Percentiles rank a stretch among this genome's conserved stretches.
phyloP scores from a whole-genome alignment of 257 asterid genomes.

The Solanum etuberosum region DNA sequence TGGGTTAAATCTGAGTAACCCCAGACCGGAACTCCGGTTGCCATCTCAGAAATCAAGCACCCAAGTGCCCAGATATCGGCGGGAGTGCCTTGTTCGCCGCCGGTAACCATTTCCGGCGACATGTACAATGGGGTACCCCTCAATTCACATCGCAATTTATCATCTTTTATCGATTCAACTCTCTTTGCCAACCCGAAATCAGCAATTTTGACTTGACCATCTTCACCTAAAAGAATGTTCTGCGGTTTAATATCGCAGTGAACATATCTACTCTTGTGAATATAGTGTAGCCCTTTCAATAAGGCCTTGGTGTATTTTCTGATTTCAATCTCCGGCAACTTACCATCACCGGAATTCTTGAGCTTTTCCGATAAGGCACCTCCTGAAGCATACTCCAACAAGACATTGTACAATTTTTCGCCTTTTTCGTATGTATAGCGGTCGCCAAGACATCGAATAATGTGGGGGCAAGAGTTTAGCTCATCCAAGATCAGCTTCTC shows the following conservation, averaged over 20 bases:
- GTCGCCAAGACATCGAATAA: constrained; percentile 63
- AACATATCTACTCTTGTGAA: constrained; percentile 57
- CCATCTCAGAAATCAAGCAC: constrained; percentile 68
- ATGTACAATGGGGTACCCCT: constrained; percentile 88
- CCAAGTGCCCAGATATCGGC: constrained; percentile 89
- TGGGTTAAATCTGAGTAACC: constrained; percentile 33
- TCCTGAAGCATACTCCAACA: constrained; percentile 71
- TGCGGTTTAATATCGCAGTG: constrained; percentile 90
- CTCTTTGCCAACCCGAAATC: constrained; percentile 80
- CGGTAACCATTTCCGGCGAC: constrained; percentile 85
- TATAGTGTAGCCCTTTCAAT: constrained; percentile 37
- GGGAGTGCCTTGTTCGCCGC: constrained; percentile 46
- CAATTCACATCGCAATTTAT: constrained; percentile 19
- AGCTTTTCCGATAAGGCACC: constrained; percentile 52
- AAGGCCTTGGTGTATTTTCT: constrained; percentile 34
- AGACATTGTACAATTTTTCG: constrained; percentile 57
- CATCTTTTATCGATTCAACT: not conserved
- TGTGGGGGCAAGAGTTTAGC: constrained; percentile 39
- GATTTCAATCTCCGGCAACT: constrained; percentile 37
- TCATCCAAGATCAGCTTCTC: constrained; percentile 56
- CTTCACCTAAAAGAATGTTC: constrained; percentile 37
- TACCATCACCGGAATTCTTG: constrained; percentile 12
- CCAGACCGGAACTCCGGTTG: constrained; percentile 55
- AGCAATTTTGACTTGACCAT: constrained; percentile 46
- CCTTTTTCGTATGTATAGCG: constrained; percentile 48